These are phyloP conservation scores for Termitomyces sp. DNA, from an alignment of 768 basidiomycete species.

Conservation along the genomic window DNA sequence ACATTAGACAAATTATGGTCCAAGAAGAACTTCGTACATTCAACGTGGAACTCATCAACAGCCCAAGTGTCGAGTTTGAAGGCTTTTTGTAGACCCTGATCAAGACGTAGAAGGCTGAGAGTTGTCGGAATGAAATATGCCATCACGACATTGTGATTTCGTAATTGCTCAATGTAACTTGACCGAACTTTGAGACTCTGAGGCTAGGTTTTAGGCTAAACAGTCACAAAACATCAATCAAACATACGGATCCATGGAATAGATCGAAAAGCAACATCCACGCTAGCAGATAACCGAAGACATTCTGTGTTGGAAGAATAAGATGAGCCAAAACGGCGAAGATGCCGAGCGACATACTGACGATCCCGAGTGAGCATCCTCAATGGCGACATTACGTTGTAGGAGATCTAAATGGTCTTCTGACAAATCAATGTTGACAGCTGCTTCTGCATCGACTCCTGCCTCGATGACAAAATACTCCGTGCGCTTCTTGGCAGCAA, in stretches of 20 bases:
- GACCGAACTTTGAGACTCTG: slow-evolving; percentile 87
- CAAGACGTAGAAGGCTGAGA: slow-evolving; percentile 61
- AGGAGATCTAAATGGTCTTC: slow-evolving; percentile 60
- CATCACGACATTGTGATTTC: slow-evolving; percentile 59
- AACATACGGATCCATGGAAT: slow-evolving; percentile 74
- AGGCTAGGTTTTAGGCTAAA: background rate
- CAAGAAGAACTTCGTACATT: slow-evolving; percentile 38
- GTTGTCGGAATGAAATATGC: slow-evolving; percentile 66
- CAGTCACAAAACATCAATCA: background rate
- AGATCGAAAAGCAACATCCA: slow-evolving; percentile 91
- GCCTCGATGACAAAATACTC: slow-evolving; percentile 85
- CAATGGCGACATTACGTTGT: slow-evolving; percentile 35
- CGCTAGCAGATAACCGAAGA: slow-evolving; percentile 67
- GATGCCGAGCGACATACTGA: slow-evolving; percentile 21
- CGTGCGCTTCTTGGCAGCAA: slow-evolving; percentile 68
- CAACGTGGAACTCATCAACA: slow-evolving; percentile 77
- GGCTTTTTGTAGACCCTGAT: slow-evolving; percentile 54
- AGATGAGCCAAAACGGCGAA: background rate
- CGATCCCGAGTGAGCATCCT: slow-evolving; percentile 29
- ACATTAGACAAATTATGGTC: background rate
- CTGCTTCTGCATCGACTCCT: slow-evolving; percentile 66
- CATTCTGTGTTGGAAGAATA: slow-evolving; percentile 23
- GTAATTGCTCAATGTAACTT: slow-evolving; percentile 82
- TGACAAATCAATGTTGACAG: slow-evolving; percentile 53
- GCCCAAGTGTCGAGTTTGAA: slow-evolving; percentile 85